Evolutionary conservation across 768 basidiomycete genomes (phyloP).

Genomic region (Glaciozyma antarctica): DNA sequence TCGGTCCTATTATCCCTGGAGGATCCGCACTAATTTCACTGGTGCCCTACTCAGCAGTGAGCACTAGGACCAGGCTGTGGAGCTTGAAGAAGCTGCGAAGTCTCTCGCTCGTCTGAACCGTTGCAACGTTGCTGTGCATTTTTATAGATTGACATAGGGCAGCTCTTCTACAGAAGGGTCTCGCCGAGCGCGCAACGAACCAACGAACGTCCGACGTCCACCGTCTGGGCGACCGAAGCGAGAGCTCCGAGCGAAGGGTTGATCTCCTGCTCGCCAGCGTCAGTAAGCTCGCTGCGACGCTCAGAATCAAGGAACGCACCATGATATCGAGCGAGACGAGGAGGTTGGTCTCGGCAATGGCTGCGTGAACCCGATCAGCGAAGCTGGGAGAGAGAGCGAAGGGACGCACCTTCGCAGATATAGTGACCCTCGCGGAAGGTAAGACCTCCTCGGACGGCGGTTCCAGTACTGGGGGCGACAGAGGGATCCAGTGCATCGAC

Average conservation of each 20-base stretch:
- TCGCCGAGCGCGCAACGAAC: conserved; percentile 60
- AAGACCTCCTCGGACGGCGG: conserved; percentile 86
- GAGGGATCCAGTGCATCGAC: conserved; percentile 64
- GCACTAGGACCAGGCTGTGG: too few species aligned
- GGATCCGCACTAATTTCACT: too few species aligned
- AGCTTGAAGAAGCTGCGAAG: too few species aligned
- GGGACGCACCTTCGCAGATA: conserved; percentile 65
- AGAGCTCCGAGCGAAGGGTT: conserved; percentile 77
- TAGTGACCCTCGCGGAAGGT: conserved; percentile 99
- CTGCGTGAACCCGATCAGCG: conserved; percentile 64
- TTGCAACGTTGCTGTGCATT: background rate
- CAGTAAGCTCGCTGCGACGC: background rate
- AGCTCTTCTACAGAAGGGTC: conserved; percentile 33
- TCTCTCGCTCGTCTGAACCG: too few species aligned
- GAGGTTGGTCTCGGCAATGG: conserved; percentile 80
- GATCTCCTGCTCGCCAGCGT: conserved; percentile 62
- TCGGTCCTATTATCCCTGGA: too few species aligned
- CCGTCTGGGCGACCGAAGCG: conserved; percentile 67
- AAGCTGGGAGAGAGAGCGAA: background rate
- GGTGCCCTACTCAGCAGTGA: too few species aligned
- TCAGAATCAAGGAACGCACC: conserved; percentile 46
- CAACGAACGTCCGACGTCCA: conserved; percentile 79
- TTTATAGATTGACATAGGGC: background rate
- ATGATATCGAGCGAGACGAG: conserved; percentile 89
- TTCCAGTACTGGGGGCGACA: conserved; percentile 92